Conservation (phyloP, 768 basidiomycete species). For the Leccinellum rugosiceps region DNA sequence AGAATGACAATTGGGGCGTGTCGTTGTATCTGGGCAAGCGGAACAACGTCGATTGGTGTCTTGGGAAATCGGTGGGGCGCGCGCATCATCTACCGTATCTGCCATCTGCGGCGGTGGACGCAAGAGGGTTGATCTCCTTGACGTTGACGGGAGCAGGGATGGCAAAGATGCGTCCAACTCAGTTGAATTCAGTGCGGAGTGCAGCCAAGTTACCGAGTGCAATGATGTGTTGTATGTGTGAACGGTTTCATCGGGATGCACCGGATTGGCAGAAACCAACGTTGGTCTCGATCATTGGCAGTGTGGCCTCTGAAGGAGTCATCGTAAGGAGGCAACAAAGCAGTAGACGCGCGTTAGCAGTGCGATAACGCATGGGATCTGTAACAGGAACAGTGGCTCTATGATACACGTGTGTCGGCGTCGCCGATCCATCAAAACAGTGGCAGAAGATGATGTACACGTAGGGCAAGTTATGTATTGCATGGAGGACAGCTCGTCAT, state of each 20-base stretch:
- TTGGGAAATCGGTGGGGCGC: neutral
- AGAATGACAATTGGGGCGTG: neutral
- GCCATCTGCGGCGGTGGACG: neutral
- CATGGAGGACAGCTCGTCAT: neutral
- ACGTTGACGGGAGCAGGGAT: slow-evolving; percentile 11
- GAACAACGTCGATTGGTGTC: neutral
- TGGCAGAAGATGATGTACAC: neutral
- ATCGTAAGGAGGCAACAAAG: slow-evolving; percentile 1
- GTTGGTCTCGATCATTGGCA: slow-evolving; percentile 17
- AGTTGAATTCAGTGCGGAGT: neutral
- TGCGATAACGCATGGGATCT: slow-evolving; percentile 1
- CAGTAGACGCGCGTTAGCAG: neutral
- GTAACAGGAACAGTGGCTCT: slow-evolving; percentile 9
- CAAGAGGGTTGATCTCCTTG: neutral
- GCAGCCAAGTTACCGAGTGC: slow-evolving; percentile 10
- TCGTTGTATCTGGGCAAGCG: neutral
- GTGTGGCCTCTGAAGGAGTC: slow-evolving; percentile 1
- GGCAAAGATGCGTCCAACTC: neutral
- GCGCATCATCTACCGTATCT: neutral
- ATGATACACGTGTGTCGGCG: neutral
- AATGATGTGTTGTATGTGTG: neutral
- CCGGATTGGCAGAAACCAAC: slow-evolving; percentile 8
- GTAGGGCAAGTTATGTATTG: neutral
- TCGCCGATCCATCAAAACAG: slow-evolving; percentile 14
- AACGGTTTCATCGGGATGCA: slow-evolving; percentile 14